Percentiles rank a stretch among this genome's conserved stretches.
Conservation (phyloP, 2,329 filamentous ascomycete genomes). For the Trematosphaeria pertusa region DNA sequence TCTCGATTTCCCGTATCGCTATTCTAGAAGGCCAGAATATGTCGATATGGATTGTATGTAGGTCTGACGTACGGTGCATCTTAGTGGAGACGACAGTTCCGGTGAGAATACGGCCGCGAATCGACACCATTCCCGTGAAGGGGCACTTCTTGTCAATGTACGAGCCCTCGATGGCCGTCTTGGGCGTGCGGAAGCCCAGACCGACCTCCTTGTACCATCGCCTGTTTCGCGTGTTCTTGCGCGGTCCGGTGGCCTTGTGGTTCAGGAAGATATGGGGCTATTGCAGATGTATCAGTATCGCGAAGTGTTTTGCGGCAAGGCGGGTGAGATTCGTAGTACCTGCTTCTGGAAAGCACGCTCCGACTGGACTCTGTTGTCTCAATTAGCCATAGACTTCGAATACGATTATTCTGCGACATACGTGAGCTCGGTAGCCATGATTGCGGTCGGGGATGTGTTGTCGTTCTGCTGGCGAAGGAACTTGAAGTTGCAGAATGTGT, state of each 20-base stretch:
- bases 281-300: conserved; percentile 42
- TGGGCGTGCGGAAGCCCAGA: conserved; percentile 98
- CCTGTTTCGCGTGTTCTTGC: conserved; percentile 59
- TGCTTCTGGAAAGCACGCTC: conserved; percentile 99
- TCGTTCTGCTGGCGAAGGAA: conserved; percentile 36
- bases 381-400: conserved; percentile 30
- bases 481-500: conserved; percentile 15
- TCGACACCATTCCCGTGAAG: conserved; percentile 98
- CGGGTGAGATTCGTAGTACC: conserved; percentile 36
- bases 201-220: conserved; percentile 99
- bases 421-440: conserved; percentile 55
- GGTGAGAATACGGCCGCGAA: conserved; percentile 99
- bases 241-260: conserved; percentile 81
- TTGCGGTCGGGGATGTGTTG: conserved; percentile 47
- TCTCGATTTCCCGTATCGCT: not conserved
- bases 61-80: conserved; percentile 81
- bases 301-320: conserved; percentile 18
- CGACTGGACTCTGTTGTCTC: conserved; percentile 89
- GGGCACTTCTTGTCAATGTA: conserved; percentile 99
- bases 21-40: not conserved
- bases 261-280: conserved; percentile 99
- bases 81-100: conserved; percentile 99
- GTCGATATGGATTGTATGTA: not conserved
- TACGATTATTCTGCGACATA: conserved; percentile 30
- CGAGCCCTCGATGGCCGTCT: conserved; percentile 96